Conservation (phyloP, 208 protist species). For the Leishmania gerbilli region DNA sequence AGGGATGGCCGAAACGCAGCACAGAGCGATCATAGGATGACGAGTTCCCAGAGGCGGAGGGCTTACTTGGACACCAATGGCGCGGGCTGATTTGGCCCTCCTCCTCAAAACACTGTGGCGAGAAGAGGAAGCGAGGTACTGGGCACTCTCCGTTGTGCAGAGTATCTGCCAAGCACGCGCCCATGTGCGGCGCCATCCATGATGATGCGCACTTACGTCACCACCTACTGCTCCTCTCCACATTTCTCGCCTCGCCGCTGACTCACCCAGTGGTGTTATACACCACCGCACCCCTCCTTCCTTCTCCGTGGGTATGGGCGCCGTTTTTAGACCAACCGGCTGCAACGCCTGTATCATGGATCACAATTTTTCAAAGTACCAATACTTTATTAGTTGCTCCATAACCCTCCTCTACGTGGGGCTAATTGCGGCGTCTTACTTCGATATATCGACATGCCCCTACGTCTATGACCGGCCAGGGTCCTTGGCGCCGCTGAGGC, state of each 20-base stretch:
- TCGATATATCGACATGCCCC: slow-evolving; percentile 68
- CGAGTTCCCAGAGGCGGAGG: too few relatives aligned
- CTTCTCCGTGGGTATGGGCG: neutral
- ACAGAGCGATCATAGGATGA: neutral
- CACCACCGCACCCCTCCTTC: neutral
- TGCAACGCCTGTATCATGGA: slow-evolving; percentile 31
- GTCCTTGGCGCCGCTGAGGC: slow-evolving; percentile 16
- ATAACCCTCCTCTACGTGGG: slow-evolving; percentile 52
- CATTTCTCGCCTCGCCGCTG: neutral
- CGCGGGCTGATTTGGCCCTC: neutral
- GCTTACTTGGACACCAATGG: neutral
- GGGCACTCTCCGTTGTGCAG: neutral
- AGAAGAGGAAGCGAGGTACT: neutral
- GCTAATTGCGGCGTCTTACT: slow-evolving; percentile 56
- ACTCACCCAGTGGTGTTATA: neutral
- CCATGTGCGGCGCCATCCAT: neutral
- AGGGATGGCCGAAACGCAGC: neutral
- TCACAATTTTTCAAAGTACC: slow-evolving; percentile 53
- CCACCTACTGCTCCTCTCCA: neutral
- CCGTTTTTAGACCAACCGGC: neutral
- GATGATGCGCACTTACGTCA: neutral
- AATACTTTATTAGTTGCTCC: slow-evolving; percentile 64
- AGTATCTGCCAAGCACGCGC: neutral
- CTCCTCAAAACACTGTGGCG: neutral
- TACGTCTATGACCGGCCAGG: slow-evolving; percentile 42